A percentile compares a stretch with the other conserved stretches of the same genome.
These are phyloP conservation scores for Nakaseomyces nivariensis DNA, from an alignment of 1,139 yeast genomes.

Conservation along the genomic window DNA sequence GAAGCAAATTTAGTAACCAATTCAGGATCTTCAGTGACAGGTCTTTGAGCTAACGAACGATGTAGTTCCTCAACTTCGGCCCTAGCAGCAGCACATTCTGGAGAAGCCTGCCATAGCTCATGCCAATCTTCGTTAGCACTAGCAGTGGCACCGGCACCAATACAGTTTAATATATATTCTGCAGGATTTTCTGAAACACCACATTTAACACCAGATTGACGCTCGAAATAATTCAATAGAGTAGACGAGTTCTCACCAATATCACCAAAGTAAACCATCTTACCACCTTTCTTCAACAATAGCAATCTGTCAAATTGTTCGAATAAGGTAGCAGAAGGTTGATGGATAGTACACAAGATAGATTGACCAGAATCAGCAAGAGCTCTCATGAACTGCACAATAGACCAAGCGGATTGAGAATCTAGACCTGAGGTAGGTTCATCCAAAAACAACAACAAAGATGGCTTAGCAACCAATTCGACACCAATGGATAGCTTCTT, in stretches of 20 bases:
- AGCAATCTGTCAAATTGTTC: conserved; percentile 44
- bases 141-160: conserved; percentile 65
- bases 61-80: conserved; percentile 32
- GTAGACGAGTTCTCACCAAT: conserved; percentile 46
- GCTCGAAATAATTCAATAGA: conserved; percentile 47
- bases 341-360: conserved; percentile 48
- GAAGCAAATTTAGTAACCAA: conserved; percentile 32
- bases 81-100: conserved; percentile 32
- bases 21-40: conserved; percentile 27
- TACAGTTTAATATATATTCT: conserved; percentile 52
- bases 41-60: conserved; percentile 20
- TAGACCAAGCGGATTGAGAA: conserved; percentile 51
- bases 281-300: conserved; percentile 45
- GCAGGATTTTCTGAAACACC: conserved; percentile 50
- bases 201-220: conserved; percentile 41
- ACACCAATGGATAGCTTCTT: conserved; percentile 59
- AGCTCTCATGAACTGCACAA: conserved; percentile 41
- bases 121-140: conserved; percentile 38
- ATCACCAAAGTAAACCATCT: conserved; percentile 60
- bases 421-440: conserved; percentile 54
- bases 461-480: conserved; percentile 48
- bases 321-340: conserved; percentile 47
- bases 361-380: conserved; percentile 49
- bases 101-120: conserved; percentile 38
- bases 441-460: conserved; percentile 42